Percentiles rank a stretch among this genome's conserved stretches.
Evolutionary conservation across 78 protist species (phyloP).

Genomic region (Dictyostelium intermedium): DNA sequence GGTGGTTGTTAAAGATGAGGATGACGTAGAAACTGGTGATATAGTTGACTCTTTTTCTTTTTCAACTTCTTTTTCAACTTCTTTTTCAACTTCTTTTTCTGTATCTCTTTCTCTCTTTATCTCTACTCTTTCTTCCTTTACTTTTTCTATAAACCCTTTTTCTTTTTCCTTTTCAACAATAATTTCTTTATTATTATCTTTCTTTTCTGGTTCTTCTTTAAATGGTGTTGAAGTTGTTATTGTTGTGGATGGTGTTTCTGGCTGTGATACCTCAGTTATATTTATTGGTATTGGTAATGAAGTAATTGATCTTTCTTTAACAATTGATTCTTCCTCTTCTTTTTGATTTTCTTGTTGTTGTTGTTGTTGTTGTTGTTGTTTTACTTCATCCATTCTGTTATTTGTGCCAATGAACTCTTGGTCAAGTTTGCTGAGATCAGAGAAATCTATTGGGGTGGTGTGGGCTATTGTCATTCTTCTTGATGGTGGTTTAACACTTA

Average conservation of each 20-base stretch:
- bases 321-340: neutral
- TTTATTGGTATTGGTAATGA: neutral
- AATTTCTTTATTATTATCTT: neutral
- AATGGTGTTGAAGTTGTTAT: neutral
- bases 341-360: neutral
- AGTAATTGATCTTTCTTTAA: neutral
- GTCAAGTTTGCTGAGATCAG: neutral
- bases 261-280: neutral
- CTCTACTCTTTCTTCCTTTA: neutral
- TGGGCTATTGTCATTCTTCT: slow-evolving; percentile 1
- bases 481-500: slow-evolving; percentile 26
- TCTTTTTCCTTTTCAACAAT: neutral
- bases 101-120: neutral
- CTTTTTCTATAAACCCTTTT: neutral
- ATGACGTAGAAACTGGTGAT: neutral
- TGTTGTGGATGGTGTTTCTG: no score
- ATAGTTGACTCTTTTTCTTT: neutral
- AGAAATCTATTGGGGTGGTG: neutral
- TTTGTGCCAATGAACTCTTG: neutral
- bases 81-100: neutral
- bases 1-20: neutral
- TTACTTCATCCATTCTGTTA: neutral
- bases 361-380: neutral
- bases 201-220: neutral
- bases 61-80: neutral